A percentile compares a stretch with the other conserved stretches of the same genome.
phyloP scores from a whole-genome alignment of 2,329 filamentous ascomycete species.

The Colletotrichum destructivum region DNA sequence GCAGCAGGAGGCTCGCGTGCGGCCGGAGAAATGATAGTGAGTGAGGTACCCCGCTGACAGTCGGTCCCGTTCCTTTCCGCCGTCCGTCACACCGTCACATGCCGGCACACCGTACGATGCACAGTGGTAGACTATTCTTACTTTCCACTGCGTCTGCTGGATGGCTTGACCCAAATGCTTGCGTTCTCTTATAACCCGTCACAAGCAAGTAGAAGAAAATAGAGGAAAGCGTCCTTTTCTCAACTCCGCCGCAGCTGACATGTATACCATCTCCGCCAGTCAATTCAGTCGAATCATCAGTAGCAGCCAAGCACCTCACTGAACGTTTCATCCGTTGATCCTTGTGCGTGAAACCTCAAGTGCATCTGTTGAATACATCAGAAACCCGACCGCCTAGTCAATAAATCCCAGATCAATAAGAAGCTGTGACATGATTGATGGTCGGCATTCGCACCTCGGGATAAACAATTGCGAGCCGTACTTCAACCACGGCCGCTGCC shows the following conservation, averaged over 20 bases:
- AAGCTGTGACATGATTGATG: background rate
- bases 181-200: background rate
- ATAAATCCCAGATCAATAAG: background rate
- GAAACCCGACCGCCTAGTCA: background rate
- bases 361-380: background rate
- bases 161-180: background rate
- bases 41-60: conserved; percentile 12
- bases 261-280: background rate
- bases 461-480: conserved; percentile 9
- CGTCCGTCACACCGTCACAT: conserved; percentile 31
- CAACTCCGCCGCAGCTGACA: background rate
- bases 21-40: conserved; percentile 32
- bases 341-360: conserved; percentile 8
- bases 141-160: background rate
- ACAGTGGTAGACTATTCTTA: background rate
- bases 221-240: background rate
- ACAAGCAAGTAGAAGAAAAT: background rate
- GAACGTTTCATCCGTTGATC: conserved; percentile 1
- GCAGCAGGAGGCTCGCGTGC: conserved; percentile 25
- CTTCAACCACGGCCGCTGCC: conserved; percentile 21
- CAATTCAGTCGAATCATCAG: background rate
- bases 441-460: conserved; percentile 12
- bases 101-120: too few relatives aligned
- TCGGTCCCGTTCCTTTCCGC: conserved; percentile 33
- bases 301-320: conserved; percentile 2